Conservation (phyloP, 164 flowering plant genomes). For the Nelumbo lutea region DNA sequence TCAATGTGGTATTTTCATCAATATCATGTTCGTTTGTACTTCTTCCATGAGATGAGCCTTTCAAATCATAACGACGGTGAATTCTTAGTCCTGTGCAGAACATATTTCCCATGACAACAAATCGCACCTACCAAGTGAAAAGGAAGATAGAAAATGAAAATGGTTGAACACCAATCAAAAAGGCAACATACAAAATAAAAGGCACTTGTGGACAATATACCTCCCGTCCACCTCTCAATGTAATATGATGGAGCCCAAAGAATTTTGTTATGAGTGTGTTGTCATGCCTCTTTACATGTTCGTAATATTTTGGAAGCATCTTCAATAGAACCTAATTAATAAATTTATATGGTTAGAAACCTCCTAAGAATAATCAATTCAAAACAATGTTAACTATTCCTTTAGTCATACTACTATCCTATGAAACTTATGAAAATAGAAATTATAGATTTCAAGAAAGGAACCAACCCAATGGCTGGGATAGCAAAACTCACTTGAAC, state of each 20-base stretch:
- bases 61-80: slow-evolving; percentile 84
- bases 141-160: neutral
- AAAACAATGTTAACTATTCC: neutral
- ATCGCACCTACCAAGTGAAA: slow-evolving; percentile 56
- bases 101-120: slow-evolving; percentile 99
- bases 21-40: slow-evolving; percentile 50
- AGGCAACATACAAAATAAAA: neutral
- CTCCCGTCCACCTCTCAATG: slow-evolving; percentile 54
- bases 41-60: slow-evolving; percentile 92
- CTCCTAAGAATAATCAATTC: neutral
- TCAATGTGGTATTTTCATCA: slow-evolving; percentile 63
- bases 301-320: slow-evolving; percentile 82
- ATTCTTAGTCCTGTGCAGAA: slow-evolving; percentile 82
- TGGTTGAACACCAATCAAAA: neutral
- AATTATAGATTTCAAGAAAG: neutral
- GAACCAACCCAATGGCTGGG: neutral
- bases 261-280: slow-evolving; percentile 94
- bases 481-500: too few relatives aligned
- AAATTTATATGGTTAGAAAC: slow-evolving; percentile 5
- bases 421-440: neutral
- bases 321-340: slow-evolving; percentile 53
- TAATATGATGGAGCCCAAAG: slow-evolving; percentile 84
- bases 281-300: slow-evolving; percentile 65
- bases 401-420: neutral
- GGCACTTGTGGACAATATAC: slow-evolving; percentile 26